A percentile compares a stretch with the other conserved stretches of the same genome.
Conservation (phyloP, 1,284 basidiomycete genomes). For the Blastosporella zonata region DNA sequence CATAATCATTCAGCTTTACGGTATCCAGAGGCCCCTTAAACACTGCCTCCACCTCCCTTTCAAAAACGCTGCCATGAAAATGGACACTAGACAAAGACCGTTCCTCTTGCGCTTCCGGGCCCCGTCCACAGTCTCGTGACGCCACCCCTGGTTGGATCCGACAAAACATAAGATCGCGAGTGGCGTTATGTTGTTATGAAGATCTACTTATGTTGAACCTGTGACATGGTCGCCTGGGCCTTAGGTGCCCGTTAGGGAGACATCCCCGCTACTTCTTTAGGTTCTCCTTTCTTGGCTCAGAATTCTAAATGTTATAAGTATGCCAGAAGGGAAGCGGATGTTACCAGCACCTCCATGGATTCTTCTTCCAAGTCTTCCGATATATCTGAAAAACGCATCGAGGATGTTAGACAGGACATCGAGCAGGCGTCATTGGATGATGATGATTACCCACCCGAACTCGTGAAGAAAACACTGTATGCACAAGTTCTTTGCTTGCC, state of each 20-base stretch:
- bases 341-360: conserved; percentile 4
- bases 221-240: conserved; percentile 11
- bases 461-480: conserved; percentile 21
- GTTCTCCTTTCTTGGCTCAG: conserved; percentile 8
- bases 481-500: background rate
- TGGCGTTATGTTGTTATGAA: conserved; percentile 5
- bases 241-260: conserved; percentile 7
- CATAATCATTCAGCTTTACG: background rate
- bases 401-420: conserved; percentile 4
- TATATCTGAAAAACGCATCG: conserved; percentile 15
- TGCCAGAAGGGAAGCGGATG: background rate
- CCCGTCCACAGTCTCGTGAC: conserved; percentile 3
- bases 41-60: background rate
- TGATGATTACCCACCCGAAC: conserved; percentile 9
- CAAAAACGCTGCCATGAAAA: background rate
- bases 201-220: background rate
- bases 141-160: conserved; percentile 3
- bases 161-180: conserved; percentile 1
- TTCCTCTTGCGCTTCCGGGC: background rate
- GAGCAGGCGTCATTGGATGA: conserved; percentile 8
- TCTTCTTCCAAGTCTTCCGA: conserved; percentile 12
- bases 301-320: conserved; percentile 11
- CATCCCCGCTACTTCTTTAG: conserved; percentile 5
- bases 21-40: background rate
- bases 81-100: background rate